Evolutionary conservation across 2,329 filamentous ascomycete genomes (phyloP), one percentile per base, ranked within the genome.

Genomic region (Aspergillus sp.): DNA sequence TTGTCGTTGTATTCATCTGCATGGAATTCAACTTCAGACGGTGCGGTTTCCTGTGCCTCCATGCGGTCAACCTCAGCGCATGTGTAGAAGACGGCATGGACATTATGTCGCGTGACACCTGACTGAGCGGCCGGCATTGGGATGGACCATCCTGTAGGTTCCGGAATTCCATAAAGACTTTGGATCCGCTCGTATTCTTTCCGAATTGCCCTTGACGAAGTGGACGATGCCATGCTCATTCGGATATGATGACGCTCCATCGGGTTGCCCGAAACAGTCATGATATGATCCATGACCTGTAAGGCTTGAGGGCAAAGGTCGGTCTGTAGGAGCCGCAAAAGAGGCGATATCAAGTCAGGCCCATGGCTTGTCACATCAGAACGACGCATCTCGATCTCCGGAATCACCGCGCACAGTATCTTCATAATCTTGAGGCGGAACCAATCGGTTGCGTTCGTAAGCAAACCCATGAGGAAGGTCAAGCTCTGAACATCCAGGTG

Each of bases 151-250:
- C 95, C 95, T 15, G 91, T 95, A 20, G 92, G 88, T 71, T 98
- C 93, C 0, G 95, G 95, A 58, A 99, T 98, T 27, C 96, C 96
- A 72, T 98, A 99, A 34, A 99, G 78, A 68, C 92, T 97, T 72
- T 96, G 90, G 0, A 91, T 96, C 20, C 90, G 88, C 70, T 96
- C 93, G 66, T 96, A 98, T 75, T 98, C 93, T 71, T 97, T 98
- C 49, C 91, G 88, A 50, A 95, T 89, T 0, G 89, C 86, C 66
- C 90, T 89, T 0, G 92, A 95, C 2, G 92, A 91, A 1, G 90
- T 88, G 9, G 75, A 70, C 12, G 90, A 89, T 5, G 92, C 93
- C 91, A 99, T 97, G 74, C 93, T 98, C 96, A 99, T 99, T 40
- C 95, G 87, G 58, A 99, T 79, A 70, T 98, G 92, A 66, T 97